These are phyloP conservation scores for Linnemannia hyalina DNA, from an alignment of 192 early-diverging fungal species.

Conservation along the genomic window DNA sequence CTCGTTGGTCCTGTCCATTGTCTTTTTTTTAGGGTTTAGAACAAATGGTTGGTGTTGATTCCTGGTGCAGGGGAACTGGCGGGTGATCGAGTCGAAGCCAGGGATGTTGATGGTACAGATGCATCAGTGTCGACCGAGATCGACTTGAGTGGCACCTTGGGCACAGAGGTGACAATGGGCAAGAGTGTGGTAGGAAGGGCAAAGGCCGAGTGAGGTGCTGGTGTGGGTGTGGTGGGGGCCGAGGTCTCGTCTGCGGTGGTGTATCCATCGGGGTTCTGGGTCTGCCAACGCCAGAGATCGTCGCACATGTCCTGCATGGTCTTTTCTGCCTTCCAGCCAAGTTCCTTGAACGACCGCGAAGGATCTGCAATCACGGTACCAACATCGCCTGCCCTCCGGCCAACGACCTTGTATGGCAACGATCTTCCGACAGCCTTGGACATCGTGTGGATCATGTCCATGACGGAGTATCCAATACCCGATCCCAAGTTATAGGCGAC, in stretches of 20 bases:
- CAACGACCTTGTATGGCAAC: constrained; percentile 77
- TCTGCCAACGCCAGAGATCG: constrained; percentile 70
- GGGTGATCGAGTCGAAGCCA: constrained; percentile 2
- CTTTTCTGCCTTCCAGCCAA: constrained; percentile 57
- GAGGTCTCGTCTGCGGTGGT: constrained; percentile 5
- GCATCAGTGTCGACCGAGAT: constrained; percentile 5
- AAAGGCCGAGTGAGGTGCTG: constrained; percentile 18
- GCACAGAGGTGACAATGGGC: constrained; percentile 30
- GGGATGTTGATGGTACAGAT: neutral
- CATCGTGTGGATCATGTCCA: constrained; percentile 85
- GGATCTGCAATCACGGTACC: constrained; percentile 87
- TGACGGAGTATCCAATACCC: constrained; percentile 90
- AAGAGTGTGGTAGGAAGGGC: constrained; percentile 35
- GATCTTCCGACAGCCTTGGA: constrained; percentile 83
- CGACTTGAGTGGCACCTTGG: constrained; percentile 15
- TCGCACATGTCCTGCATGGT: constrained; percentile 65
- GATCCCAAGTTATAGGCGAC: constrained; percentile 91
- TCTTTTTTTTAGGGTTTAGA: constrained; percentile 4
- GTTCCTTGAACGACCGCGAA: constrained; percentile 32
- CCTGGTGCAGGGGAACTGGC: constrained; percentile 34
- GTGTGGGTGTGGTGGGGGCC: constrained; percentile 37
- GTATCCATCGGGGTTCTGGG: constrained; percentile 67
- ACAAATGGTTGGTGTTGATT: constrained; percentile 23
- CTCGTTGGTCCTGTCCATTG: neutral
- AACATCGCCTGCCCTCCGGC: constrained; percentile 87